Evolutionary conservation across 1,284 basidiomycete genomes (phyloP).

Genomic region (Cryptococcus wingfieldii): DNA sequence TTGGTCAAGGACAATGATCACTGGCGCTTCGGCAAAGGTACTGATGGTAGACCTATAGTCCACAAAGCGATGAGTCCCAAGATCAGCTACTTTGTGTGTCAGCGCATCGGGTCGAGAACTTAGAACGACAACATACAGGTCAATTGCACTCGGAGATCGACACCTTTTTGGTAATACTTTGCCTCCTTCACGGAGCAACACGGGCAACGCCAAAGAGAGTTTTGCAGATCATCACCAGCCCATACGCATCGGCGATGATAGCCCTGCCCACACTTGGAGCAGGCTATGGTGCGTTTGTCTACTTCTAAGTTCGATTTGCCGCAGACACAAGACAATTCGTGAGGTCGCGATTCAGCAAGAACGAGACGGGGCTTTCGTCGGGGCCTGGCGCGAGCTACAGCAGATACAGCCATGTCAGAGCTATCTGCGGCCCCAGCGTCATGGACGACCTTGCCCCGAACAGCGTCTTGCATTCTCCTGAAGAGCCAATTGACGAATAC

Average conservation of each 20-base stretch:
- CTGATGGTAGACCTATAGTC: slow-evolving; percentile 38
- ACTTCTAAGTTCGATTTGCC: slow-evolving; percentile 10
- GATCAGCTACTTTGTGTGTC: slow-evolving; percentile 18
- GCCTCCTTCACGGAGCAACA: slow-evolving; percentile 42
- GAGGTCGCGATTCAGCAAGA: slow-evolving; percentile 18
- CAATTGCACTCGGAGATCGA: slow-evolving; percentile 37
- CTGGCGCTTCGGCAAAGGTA: slow-evolving; percentile 24
- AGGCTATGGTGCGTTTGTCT: slow-evolving; percentile 29
- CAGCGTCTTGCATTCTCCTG: slow-evolving; percentile 26
- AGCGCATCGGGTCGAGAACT: neutral
- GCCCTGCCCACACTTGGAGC: slow-evolving; percentile 37
- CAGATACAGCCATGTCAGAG: neutral
- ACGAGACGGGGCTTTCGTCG: slow-evolving; percentile 33
- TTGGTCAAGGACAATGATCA: slow-evolving; percentile 7
- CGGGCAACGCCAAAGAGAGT: slow-evolving; percentile 36
- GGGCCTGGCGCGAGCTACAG: slow-evolving; percentile 8
- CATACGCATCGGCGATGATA: slow-evolving; percentile 41
- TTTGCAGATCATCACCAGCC: slow-evolving; percentile 25
- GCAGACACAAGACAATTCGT: slow-evolving; percentile 37
- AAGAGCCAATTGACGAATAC: slow-evolving; percentile 35
- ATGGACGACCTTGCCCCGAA: slow-evolving; percentile 1
- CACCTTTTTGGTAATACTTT: slow-evolving; percentile 29
- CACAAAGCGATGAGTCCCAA: slow-evolving; percentile 36
- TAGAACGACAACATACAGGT: slow-evolving; percentile 21
- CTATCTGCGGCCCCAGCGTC: neutral